Conservation (phyloP, 306 rosid genomes). For the Delonix regia region DNA sequence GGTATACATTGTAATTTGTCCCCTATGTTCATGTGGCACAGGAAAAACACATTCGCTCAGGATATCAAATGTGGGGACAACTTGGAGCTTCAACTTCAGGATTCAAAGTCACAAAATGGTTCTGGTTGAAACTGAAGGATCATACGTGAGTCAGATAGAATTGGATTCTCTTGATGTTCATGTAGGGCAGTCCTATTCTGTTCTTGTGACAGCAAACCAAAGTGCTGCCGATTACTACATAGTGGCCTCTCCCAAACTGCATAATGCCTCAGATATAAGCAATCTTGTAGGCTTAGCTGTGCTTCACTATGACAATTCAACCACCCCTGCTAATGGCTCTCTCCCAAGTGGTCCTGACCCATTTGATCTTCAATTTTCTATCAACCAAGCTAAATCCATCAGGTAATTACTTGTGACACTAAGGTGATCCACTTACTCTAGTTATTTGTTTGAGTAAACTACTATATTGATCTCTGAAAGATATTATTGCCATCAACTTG, state of each 20-base stretch:
- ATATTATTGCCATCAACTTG: no score
- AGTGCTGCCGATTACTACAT: slow-evolving; percentile 67
- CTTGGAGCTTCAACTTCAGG: slow-evolving; percentile 77
- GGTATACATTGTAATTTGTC: background rate
- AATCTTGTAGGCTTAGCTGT: slow-evolving; percentile 56
- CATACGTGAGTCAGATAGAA: slow-evolving; percentile 60
- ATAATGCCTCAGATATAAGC: slow-evolving; percentile 24
- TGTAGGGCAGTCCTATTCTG: slow-evolving; percentile 86
- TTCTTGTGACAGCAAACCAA: slow-evolving; percentile 78
- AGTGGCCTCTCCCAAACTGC: slow-evolving; percentile 72
- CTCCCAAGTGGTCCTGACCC: slow-evolving; percentile 73
- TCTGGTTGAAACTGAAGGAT: slow-evolving; percentile 91
- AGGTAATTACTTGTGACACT: slow-evolving; percentile 44
- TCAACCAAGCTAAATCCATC: slow-evolving; percentile 70
- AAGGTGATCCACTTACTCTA: background rate
- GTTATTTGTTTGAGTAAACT: no score
- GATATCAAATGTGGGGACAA: slow-evolving; percentile 84
- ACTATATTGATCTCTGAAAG: no score
- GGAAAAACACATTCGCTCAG: slow-evolving; percentile 81
- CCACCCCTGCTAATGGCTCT: slow-evolving; percentile 48
- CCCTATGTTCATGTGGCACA: slow-evolving; percentile 39
- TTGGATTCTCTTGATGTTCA: slow-evolving; percentile 85
- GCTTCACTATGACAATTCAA: slow-evolving; percentile 63
- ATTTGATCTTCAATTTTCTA: slow-evolving; percentile 60
- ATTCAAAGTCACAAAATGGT: slow-evolving; percentile 70